Base-by-base conservation (phyloP, 208 protist genomes). In the Crithidia mellificae region DNA sequence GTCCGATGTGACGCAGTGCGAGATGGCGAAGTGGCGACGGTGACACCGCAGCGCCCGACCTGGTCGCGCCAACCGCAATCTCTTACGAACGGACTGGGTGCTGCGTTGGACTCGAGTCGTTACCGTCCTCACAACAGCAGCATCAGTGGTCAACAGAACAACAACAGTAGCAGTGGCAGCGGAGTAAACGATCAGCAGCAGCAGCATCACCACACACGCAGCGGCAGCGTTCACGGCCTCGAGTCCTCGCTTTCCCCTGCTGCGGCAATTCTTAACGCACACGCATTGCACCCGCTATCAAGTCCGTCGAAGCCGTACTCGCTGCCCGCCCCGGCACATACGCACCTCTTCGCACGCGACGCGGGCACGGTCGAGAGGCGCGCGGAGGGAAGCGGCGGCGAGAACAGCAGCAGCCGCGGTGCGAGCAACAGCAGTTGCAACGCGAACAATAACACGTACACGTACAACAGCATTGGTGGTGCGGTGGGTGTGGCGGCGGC, bases 191-290 rank as follows among this genome's bases (percentile, higher is more conserved):
- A 22, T 29, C 20, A 22, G 46, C 46, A 29, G 46, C 22, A 22
- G 27, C 50, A 36, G 27, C 50, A 25, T 34, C 55, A 39, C 32
- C 36, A 27, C n/a, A n/a, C n/a, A 5, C 25, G 6, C n/a, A 12
- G 12, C 25, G 12, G 2, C 1, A 8, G n/a, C 2, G 39, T 7
- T 5, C 43, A 51, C 41, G 56, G 38, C 8, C 22, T 41, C 2
- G 58, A 64, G 17, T 27, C 27, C 6, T 6, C 29, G 19, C 44
- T 64, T 8, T 53, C 58, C 3, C 44, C 58, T 4, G 58, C 41
- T 2, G 58, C 44, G 2, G 44, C n/a, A 0, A 64, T 64, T 20
- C 44, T 64, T 6, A 38, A n/a, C 6, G 30, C 58, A 27, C 58
- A 64, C 44, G 25, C 15, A 5, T 30, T 64, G n/a, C 29, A 51